A percentile compares a stretch with the other conserved stretches of the same genome.
Conservation (phyloP, 345 rosid species). For the Moringa oleifera region DNA sequence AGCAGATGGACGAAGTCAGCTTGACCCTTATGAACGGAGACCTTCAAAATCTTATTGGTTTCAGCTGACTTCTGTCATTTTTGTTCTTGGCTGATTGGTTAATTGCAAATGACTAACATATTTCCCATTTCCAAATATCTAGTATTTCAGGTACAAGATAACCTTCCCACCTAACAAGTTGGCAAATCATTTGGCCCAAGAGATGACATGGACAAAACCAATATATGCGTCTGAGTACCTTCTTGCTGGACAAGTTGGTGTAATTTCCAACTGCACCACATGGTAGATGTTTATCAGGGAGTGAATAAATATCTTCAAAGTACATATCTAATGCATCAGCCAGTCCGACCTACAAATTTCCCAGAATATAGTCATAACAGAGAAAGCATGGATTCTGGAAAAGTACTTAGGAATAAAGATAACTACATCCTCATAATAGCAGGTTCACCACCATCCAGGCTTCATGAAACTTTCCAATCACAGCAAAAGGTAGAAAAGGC, state of each 20-base stretch:
- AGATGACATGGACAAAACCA: not conserved
- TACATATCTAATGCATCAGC: slow-evolving; percentile 75
- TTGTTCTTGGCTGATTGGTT: too few relatives aligned
- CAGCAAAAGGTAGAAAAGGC: too few relatives aligned
- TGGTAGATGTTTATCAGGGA: slow-evolving; percentile 60
- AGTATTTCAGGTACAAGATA: not conserved
- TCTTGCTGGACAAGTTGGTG: slow-evolving; percentile 42
- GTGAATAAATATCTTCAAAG: slow-evolving; percentile 77
- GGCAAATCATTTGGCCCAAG: not conserved
- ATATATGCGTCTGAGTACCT: slow-evolving; percentile 38
- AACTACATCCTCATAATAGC: slow-evolving; percentile 3
- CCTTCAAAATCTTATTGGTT: too few relatives aligned
- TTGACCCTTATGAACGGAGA: too few relatives aligned
- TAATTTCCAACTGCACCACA: slow-evolving; percentile 37
- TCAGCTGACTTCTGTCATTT: too few relatives aligned
- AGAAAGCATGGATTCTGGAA: not conserved
- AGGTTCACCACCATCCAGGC: slow-evolving; percentile 1
- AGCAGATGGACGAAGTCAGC: too few relatives aligned
- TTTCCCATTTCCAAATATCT: too few relatives aligned
- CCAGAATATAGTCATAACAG: slow-evolving; percentile 17
- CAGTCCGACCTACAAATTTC: slow-evolving; percentile 60
- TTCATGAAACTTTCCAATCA: too few relatives aligned
- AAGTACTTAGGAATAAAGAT: not conserved
- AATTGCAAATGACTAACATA: too few relatives aligned
- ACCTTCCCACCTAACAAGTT: not conserved